Evolutionary conservation across 306 rosid species (phyloP), one percentile per base, ranked within the genome.

Genomic region (Carpinus fangiana): DNA sequence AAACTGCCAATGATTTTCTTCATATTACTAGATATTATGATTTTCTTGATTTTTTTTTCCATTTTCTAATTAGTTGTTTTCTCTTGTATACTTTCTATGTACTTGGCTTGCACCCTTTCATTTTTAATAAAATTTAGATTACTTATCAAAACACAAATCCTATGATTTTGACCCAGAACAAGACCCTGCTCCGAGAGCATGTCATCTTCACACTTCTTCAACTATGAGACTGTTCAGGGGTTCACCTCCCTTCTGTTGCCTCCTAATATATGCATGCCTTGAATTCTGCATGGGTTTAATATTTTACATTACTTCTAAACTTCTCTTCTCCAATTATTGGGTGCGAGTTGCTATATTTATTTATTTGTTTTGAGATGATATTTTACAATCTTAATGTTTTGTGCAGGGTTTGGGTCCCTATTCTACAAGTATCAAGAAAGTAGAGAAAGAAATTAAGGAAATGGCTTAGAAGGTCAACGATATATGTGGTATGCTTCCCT

Each of bases 391-490:
- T 64, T 72, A 43, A 74, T 78, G 84, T 76, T 61, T 36, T 79
- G 0, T 59, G 77, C 92, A 96, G 99, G 99, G 99, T 6, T 91
- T 96, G 74, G 99, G 99, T 52, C 99, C 99, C 38, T 96, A 96
- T 64, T 93, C 98, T 59, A 87, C 88, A 6, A 85, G 86, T 76
- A 96, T 93, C 51, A 96, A 96, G 87, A 89, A 90, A 69, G 93
- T 47, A 7, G 99, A 96, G 85, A 96, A 93, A 82, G 99, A 96
- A 82, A 91, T 96, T 45, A 96, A 96, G 84, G 99, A 90, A 7
- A 90, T 89, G 99, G 99, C 98, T 7, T 93, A 96, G 89, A 91
- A 91, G 82, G 96, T 96, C 74, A 96, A 96, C 84, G 99, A 96
- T 80, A 82, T 96, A 53, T 86, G 94, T 68, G 99, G 99, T 96